Evolutionary conservation across 345 rosid genomes (phyloP).

Genomic region (Sapria himalayana): DNA sequence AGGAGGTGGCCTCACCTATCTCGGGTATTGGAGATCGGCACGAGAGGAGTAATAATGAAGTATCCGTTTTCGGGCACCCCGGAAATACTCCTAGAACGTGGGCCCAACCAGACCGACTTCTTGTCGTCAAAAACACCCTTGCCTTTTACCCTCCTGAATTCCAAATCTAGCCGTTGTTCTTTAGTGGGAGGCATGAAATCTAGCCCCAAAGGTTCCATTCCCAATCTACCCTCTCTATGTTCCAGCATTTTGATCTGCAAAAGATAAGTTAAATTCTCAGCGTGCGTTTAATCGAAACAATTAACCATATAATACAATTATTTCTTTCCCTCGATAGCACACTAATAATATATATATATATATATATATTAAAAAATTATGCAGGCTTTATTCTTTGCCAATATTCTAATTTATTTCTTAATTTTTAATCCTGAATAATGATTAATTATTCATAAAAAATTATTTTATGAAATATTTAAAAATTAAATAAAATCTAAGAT

Average conservation of each 20-base stretch:
- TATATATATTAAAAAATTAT: too few species aligned
- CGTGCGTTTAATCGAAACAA: too few species aligned
- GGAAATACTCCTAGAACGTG: slow-evolving; percentile 81
- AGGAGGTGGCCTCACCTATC: slow-evolving; percentile 29
- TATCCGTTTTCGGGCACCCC: slow-evolving; percentile 89
- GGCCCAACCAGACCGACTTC: slow-evolving; percentile 61
- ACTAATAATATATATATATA: too few species aligned
- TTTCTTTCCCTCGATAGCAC: too few species aligned
- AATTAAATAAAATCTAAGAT: too few species aligned
- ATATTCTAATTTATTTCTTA: too few species aligned
- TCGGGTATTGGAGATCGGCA: slow-evolving; percentile 37
- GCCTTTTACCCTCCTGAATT: slow-evolving; percentile 57
- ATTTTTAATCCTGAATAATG: too few species aligned
- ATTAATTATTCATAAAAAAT: too few species aligned
- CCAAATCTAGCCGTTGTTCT: slow-evolving; percentile 28
- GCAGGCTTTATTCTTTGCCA: too few species aligned
- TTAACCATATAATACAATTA: too few species aligned
- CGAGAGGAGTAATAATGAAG: slow-evolving; percentile 54
- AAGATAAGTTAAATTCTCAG: too few species aligned
- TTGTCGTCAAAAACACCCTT: slow-evolving; percentile 55
- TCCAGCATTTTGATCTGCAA: slow-evolving; percentile 59
- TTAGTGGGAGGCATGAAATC: slow-evolving; percentile 20
- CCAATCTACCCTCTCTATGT: slow-evolving; percentile 41
- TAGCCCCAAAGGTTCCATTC: slow-evolving; percentile 53
- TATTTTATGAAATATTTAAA: too few species aligned